Base-by-base conservation (phyloP, 352 stramenopile genomes). In the Phytophthora sp. region DNA sequence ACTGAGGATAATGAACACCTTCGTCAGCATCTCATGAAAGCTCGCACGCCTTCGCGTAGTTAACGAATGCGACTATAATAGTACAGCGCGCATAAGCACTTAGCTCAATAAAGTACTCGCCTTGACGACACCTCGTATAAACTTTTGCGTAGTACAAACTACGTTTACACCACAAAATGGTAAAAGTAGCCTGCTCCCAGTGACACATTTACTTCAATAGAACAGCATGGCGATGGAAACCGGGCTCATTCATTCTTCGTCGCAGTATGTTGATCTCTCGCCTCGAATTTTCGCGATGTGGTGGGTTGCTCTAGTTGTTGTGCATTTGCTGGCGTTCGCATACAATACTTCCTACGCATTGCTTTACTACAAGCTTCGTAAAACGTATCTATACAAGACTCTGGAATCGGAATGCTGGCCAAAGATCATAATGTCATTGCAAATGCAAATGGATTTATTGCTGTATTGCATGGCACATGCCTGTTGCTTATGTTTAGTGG, bases 1-100 rank as follows among this genome's bases (percentile, higher is more conserved):
- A 69, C 35, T 0, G 80, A 92, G 55, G 81, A 90, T 38, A 88
- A 90, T 27, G 53, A 74, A 15, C 68, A 77, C 24, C 63, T 90
- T 13, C 78, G 63, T 10, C 59, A 67, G 1, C 70, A 77, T 11
- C 38, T 91, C 15, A 82, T 13, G 12, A 66, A 66, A 21, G 32
- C 41, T 7, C 38, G 30, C 21, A 62, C 38, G 32, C 17, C 30
- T 27, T 51, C 39, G 11, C 51, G 13, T 17, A 56, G n/a, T 38
- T 61, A 34, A 67, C 28, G n/a, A n/a, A n/a, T n/a, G n/a, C n/a
- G n/a, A n/a, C n/a, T n/a, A n/a, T n/a, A n/a, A n/a, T n/a, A n/a
- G n/a, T n/a, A n/a, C n/a, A n/a, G n/a, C n/a, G n/a, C n/a, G n/a
- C n/a, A n/a, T 17, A 44, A 44, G 7, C n/a, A 41, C n/a, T 41